Base-by-base conservation (phyloP, 805 yeast species). In the Starmerella lactis-condensi region DNA sequence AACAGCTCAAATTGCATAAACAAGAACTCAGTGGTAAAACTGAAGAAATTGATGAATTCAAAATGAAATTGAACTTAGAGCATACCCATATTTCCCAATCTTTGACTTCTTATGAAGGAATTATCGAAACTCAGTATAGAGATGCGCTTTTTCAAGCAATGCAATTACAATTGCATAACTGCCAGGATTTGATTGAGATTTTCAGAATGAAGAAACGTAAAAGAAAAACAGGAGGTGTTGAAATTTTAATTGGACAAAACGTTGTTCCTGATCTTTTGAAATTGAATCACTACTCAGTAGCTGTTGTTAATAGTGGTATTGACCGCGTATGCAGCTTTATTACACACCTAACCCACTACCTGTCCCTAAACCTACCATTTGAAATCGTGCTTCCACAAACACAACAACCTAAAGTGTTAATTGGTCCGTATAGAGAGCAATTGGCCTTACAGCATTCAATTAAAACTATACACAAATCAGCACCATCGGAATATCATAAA, bases 311-410 rank as follows among this genome's bases (percentile, higher is more conserved):
- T 34, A 36, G 45, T 26, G 48, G 53, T 8, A 24, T 53, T 18
- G 58, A 53, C 33, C 39, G 57, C 14, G 42, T 52, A 14, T 43
- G 50, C n/a, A 43, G 34, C 23, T 51, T 53, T 29, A 28, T 38
- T 3, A 36, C 41, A 18, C 47, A 52, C 19, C 37, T 47, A 10
- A 51, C 55, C 2, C 43, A 46, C 36, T 53, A 53, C 28, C 38
- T 50, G 7, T 51, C 50, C 15, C 30, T 50, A 4, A 42, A 43
- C 22, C 42, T 53, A 22, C 57, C 58, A 3, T 50, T 40, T 26
- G 42, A 38, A 23, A 35, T 53, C 17, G 20, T 31, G 5, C 43
- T 51, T 11, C 56, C 57, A 5, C 44, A 40, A 22, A 38, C 42
- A 24, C 20, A 35, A 17, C 45, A 36, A 24, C 42, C 52, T 4